These are phyloP conservation scores for Chytriomyces confervae DNA, from an alignment of 192 early-diverging fungal species.

Conservation along the genomic window DNA sequence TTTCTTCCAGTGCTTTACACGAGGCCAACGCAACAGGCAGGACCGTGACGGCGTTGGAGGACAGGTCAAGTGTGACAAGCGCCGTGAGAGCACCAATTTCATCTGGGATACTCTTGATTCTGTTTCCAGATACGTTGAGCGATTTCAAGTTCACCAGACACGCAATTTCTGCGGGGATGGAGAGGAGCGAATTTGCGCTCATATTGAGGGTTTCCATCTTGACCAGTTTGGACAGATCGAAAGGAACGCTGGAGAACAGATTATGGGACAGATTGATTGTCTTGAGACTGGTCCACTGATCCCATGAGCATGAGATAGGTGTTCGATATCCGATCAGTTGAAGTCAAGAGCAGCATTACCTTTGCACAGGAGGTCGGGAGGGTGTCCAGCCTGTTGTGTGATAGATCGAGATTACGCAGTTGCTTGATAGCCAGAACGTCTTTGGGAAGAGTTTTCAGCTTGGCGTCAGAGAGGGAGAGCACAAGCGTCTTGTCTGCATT, in stretches of 20 bases:
- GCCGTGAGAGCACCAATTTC: constrained; percentile 11
- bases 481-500: constrained; percentile 34
- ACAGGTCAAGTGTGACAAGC: constrained; percentile 29
- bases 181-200: constrained; percentile 65
- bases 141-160: constrained; percentile 68
- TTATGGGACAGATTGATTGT: constrained; percentile 64
- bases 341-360: background rate
- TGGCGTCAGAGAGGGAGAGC: constrained; percentile 25
- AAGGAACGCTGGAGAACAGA: constrained; percentile 65
- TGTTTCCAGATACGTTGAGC: constrained; percentile 59
- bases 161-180: constrained; percentile 69
- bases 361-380: constrained; percentile 15
- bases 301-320: no score
- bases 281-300: constrained; percentile 26
- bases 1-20: constrained; percentile 17
- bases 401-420: constrained; percentile 33
- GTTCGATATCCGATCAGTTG: background rate
- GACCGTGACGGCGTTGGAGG: constrained; percentile 9
- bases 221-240: constrained; percentile 69
- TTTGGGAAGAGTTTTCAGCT: constrained; percentile 14
- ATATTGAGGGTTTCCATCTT: constrained; percentile 62
- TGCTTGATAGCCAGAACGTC: constrained; percentile 22
- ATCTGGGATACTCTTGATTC: constrained; percentile 15
- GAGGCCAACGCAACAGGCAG: constrained; percentile 25
- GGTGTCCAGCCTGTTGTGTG: constrained; percentile 18